Evolutionary conservation across 148 eudicot genomes (phyloP), one percentile per base, ranked within the genome.

Genomic region (Silene conica): DNA sequence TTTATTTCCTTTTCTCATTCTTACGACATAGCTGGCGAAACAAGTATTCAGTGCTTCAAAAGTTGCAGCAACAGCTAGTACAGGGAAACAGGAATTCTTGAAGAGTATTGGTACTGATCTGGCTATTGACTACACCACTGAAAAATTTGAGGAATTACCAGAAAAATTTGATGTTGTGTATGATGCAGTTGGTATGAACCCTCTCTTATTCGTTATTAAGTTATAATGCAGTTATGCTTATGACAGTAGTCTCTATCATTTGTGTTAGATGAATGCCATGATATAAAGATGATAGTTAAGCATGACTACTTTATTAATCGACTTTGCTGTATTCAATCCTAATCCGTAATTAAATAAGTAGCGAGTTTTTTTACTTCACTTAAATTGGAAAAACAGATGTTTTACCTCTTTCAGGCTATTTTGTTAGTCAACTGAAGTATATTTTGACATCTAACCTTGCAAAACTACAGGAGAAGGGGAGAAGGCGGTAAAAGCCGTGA

Each of bases 21-120:
- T 34, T 26, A 76, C 55, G 23, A 64, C 70, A 83, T 87, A 95
- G 99, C 78, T 92, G 8, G 99, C 99, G 3, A 95, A 92, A 71
- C 92, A 92, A 62, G 97, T 92, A 31, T 92, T 92, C 83, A 97
- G 93, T 60, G 97, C 98, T 64, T 95, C 97, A 55, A 89, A 73
- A 82, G 93, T 92, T 22, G 98, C 97, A 69, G 98, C 98, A 21
- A 95, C 98, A n/a, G 83, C 98, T 55, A 95, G 98, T 84, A 89
- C 98, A 2, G 86, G 89, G 19, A 95, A 95, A 75, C 58, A 85
- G 63, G 98, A 92, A 8, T 72, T 95, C 70, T 73, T 95, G 25
- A 95, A 81, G 84, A 88, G 96, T 78, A 76, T 92, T 71, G 98
- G 98, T 13, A 96, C 80, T 19, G 98, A 95, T 84, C 76, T 88